Conservation (phyloP, 352 stramenopile species). For the Globisporangium radiosum region DNA sequence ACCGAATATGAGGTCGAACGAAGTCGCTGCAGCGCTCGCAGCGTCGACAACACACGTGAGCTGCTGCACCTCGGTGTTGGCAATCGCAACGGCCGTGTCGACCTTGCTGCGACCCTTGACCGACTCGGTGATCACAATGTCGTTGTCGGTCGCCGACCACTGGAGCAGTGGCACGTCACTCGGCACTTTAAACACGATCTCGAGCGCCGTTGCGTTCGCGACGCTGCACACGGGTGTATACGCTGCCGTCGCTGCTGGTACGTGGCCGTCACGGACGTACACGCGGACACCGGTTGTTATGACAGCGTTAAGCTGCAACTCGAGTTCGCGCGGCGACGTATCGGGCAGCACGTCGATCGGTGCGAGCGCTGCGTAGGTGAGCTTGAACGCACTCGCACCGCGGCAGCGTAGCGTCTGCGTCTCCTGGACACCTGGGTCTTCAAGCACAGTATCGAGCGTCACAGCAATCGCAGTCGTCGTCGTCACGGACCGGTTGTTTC, state of each 20-base stretch:
- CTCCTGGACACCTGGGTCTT: conserved; percentile 67
- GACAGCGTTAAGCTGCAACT: conserved; percentile 46
- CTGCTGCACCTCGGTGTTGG: conserved; percentile 54
- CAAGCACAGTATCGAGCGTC: conserved; percentile 34
- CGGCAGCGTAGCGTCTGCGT: conserved; percentile 56
- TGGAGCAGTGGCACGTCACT: conserved; percentile 35
- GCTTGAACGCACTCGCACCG: conserved; percentile 35
- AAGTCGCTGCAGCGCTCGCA: conserved; percentile 16
- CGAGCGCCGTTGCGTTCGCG: conserved; percentile 22
- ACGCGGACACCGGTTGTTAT: conserved; percentile 37
- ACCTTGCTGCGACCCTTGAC: conserved; percentile 37
- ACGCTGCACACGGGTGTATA: conserved; percentile 64
- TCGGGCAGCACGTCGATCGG: conserved; percentile 27
- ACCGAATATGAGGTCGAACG: conserved; percentile 52
- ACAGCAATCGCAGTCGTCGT: conserved; percentile 47
- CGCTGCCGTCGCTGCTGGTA: conserved; percentile 14
- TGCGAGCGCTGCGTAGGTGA: conserved; percentile 21
- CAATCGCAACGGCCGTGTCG: conserved; percentile 31
- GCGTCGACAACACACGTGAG: conserved; percentile 44
- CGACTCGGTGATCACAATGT: conserved; percentile 53
- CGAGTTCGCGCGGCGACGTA: conserved; percentile 41
- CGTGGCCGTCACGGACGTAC: conserved; percentile 21
- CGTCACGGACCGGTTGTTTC: conserved; percentile 64
- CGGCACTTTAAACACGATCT: conserved; percentile 64
- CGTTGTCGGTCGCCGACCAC: conserved; percentile 51